These are phyloP conservation scores for Skeletonema marinoi DNA, from an alignment of 108 stramenopile species.

Conservation along the genomic window DNA sequence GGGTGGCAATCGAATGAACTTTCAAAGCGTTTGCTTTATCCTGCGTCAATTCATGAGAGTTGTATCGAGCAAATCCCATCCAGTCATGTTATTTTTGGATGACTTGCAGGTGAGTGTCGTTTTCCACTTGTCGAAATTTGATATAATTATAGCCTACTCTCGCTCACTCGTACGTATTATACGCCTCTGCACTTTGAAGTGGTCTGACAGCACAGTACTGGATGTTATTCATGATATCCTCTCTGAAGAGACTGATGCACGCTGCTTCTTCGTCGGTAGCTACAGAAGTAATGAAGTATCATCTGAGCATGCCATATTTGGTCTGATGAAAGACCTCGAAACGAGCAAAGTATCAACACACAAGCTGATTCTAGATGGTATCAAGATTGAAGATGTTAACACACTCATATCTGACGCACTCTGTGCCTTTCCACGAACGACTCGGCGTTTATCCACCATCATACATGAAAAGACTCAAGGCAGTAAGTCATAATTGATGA, in stretches of 20 bases:
- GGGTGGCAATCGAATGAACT: conserved; percentile 13
- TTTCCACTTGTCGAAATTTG: conserved; percentile 27
- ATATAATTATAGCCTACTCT: conserved; percentile 16
- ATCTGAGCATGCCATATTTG: conserved; percentile 30
- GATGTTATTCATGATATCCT: conserved; percentile 34
- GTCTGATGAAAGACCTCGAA: conserved; percentile 11
- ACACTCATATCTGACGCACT: conserved; percentile 41
- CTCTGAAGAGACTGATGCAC: conserved; percentile 17
- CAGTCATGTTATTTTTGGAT: conserved; percentile 40
- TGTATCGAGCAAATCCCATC: conserved; percentile 25
- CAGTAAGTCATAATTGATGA: conserved; percentile 1
- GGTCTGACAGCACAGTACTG: conserved; percentile 33
- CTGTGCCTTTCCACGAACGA: conserved; percentile 27
- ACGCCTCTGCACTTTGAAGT: conserved; percentile 34
- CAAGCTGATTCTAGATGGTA: conserved; percentile 14
- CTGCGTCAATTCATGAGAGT: conserved; percentile 39
- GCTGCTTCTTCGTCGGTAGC: conserved; percentile 42
- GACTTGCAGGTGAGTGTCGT: conserved; percentile 7
- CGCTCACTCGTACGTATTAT: conserved; percentile 8
- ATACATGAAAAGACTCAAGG: conserved; percentile 38
- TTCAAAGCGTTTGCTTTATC: conserved; percentile 36
- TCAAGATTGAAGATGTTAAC: conserved; percentile 21
- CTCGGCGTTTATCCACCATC: conserved; percentile 14
- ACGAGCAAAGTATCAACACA: conserved; percentile 8
- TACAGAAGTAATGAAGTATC: conserved; percentile 42